A percentile compares a stretch with the other conserved stretches of the same genome.
Conservation (phyloP, 148 eudicot genomes). For the Persicaria maculosa region DNA sequence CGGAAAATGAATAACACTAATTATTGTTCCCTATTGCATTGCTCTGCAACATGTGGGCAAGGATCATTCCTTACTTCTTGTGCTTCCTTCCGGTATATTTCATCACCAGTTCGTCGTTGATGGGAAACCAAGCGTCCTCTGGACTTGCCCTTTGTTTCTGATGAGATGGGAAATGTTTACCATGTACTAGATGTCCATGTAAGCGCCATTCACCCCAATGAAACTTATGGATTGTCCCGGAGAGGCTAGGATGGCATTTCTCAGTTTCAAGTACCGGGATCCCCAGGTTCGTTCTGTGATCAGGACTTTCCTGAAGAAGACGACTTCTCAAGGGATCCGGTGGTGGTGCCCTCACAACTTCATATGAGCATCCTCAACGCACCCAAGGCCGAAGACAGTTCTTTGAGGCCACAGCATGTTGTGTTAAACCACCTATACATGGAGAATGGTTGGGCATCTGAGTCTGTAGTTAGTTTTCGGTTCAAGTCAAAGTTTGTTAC, state of each 20-base stretch:
- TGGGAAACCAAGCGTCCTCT: constrained; percentile 57
- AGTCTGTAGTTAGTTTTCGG: constrained; percentile 77
- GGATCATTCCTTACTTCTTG: constrained; percentile 62
- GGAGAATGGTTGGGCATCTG: constrained; percentile 55
- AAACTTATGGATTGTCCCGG: too few species aligned
- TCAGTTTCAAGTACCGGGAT: constrained; percentile 67
- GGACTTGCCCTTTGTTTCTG: constrained; percentile 59
- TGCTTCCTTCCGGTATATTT: constrained; percentile 72
- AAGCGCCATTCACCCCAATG: too few species aligned
- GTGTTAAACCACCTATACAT: constrained; percentile 82
- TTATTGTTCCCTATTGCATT: constrained; percentile 29
- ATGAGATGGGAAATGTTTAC: constrained; percentile 49
- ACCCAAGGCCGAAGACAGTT: constrained; percentile 29
- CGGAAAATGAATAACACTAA: too few species aligned
- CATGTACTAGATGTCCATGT: constrained; percentile 80
- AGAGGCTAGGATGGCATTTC: constrained; percentile 59
- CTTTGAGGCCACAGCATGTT: constrained; percentile 66
- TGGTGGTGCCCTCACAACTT: constrained; percentile 62
- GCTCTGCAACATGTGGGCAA: constrained; percentile 60
- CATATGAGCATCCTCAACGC: constrained; percentile 44
- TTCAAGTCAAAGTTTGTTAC: constrained; percentile 76
- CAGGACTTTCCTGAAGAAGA: constrained; percentile 47
- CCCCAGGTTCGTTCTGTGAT: constrained; percentile 69
- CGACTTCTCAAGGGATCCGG: constrained; percentile 75
- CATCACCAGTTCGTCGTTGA: constrained; percentile 72